Evolutionary conservation across 1,139 yeast genomes (phyloP).

Genomic region (Yamadazyma dendronema): DNA sequence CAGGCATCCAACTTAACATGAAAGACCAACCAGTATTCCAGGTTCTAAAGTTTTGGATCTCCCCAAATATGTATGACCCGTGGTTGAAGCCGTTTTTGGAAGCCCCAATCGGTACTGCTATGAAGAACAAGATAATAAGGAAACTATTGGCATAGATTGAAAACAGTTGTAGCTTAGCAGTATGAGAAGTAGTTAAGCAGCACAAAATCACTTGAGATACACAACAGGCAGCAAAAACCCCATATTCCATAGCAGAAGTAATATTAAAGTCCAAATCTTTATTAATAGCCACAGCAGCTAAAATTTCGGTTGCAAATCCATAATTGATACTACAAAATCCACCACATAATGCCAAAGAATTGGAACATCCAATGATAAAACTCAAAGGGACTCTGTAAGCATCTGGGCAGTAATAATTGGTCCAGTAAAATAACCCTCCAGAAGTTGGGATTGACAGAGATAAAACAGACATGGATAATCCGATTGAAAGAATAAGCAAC

Average conservation of each 20-base stretch:
- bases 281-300: slow-evolving; percentile 33
- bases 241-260: slow-evolving; percentile 32
- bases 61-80: slow-evolving; percentile 51
- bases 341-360: slow-evolving; percentile 34
- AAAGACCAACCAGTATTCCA: slow-evolving; percentile 74
- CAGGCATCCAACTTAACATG: slow-evolving; percentile 60
- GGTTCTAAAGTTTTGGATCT: slow-evolving; percentile 49
- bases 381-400: slow-evolving; percentile 31
- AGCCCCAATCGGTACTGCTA: slow-evolving; percentile 64
- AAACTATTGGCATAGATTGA: slow-evolving; percentile 57
- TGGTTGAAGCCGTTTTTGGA: slow-evolving; percentile 32
- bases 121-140: slow-evolving; percentile 55
- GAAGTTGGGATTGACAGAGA: slow-evolving; percentile 72
- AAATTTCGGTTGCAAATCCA: slow-evolving; percentile 36
- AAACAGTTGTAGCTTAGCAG: slow-evolving; percentile 58
- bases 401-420: slow-evolving; percentile 39
- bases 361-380: slow-evolving; percentile 46
- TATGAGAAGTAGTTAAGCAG: slow-evolving; percentile 35
- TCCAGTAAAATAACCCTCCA: slow-evolving; percentile 67
- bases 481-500: slow-evolving; percentile 56
- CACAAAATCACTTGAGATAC: slow-evolving; percentile 28
- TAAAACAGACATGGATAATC: slow-evolving; percentile 62
- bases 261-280: slow-evolving; percentile 31
- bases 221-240: slow-evolving; percentile 36
- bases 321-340: slow-evolving; percentile 40